A percentile compares a stretch with the other conserved stretches of the same genome.
Conservation (phyloP, 2,329 filamentous ascomycete genomes). For the Daldinia sp. region DNA sequence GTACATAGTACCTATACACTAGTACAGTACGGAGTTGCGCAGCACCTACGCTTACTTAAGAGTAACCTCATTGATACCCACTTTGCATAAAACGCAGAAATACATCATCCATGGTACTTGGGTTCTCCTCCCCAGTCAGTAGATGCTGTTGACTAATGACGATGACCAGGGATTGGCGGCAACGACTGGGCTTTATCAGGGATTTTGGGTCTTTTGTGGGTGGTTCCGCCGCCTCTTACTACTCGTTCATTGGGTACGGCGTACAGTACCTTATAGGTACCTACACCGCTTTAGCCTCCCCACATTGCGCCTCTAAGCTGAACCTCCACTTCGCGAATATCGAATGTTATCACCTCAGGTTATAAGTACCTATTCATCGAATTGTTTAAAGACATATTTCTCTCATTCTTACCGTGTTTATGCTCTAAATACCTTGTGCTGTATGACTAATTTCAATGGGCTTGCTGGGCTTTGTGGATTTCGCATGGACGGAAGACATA, state of each 20-base stretch:
- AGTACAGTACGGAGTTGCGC: constrained; percentile 13
- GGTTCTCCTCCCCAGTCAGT: constrained; percentile 19
- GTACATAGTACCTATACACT: background rate
- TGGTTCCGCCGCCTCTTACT: constrained; percentile 33
- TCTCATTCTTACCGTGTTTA: background rate
- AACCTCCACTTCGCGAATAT: constrained; percentile 1
- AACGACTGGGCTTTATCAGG: constrained; percentile 36
- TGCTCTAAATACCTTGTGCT: background rate
- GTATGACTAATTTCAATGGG: background rate
- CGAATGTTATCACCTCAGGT: constrained; percentile 5
- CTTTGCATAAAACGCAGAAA: constrained; percentile 31
- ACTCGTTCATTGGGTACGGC: constrained; percentile 1
- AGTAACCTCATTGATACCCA: constrained; percentile 22
- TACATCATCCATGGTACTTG: constrained; percentile 35
- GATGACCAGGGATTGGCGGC: constrained; percentile 33
- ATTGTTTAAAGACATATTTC: constrained; percentile 8
- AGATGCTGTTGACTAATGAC: constrained; percentile 29
- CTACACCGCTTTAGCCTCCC: constrained; percentile 37
- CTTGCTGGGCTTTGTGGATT: constrained; percentile 15
- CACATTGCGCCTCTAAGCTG: constrained; percentile 25
- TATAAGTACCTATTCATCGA: background rate
- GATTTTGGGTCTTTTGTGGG: constrained; percentile 36
- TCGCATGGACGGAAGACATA: constrained; percentile 5
- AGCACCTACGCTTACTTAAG: constrained; percentile 13
- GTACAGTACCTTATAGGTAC: constrained; percentile 23